Base-by-base conservation (phyloP, 441 rosid genomes). In the Adansonia gregorii region DNA sequence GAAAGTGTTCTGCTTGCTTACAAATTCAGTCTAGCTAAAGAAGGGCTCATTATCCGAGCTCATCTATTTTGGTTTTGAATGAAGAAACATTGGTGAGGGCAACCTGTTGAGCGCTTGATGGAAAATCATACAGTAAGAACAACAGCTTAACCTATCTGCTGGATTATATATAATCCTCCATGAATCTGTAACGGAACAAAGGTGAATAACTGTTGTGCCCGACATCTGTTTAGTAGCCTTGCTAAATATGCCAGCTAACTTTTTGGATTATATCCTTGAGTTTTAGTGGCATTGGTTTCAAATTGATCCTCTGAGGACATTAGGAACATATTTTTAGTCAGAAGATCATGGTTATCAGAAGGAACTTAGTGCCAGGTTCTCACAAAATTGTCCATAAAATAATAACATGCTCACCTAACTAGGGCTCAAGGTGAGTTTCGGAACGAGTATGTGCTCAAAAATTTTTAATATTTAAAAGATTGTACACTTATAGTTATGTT, bases 71-170 rank as follows among this genome's bases (percentile, higher is more conserved):
- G 85, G 87, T 95, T 74, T 87, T 95, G 87, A 98, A 95, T 82
- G 99, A 95, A 88, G 99, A 98, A 78, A 95, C 99, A 67, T 76
- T 93, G 79, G 94, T 92, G 83, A 88, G 35, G 98, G 85, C 89
- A 93, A 87, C 97, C 99, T 22, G 82, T 93, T 72, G 85, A 90
- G 64, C 86, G 88, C 67, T 76, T 95, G 79, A 92, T 85, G 92
- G 84, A 88, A 90, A 92, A 89, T 80, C 93, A 83, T 73, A 95
- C 98, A 10, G 99, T 95, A 82, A 90, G 88, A 59, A 24, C 63
- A 60, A 43, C 10, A 10, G 17, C 54, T 78, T 75, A 72, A 39
- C 73, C 60, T 48, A 7, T 52, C 7, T 43, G 11, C 64, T 22
- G 45, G 4, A 82, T 31, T 67, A 55, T 60, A 51, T 0, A 74